Evolutionary conservation across 106 monocot species (phyloP).

Genomic region (Platanthera zijinensis): DNA sequence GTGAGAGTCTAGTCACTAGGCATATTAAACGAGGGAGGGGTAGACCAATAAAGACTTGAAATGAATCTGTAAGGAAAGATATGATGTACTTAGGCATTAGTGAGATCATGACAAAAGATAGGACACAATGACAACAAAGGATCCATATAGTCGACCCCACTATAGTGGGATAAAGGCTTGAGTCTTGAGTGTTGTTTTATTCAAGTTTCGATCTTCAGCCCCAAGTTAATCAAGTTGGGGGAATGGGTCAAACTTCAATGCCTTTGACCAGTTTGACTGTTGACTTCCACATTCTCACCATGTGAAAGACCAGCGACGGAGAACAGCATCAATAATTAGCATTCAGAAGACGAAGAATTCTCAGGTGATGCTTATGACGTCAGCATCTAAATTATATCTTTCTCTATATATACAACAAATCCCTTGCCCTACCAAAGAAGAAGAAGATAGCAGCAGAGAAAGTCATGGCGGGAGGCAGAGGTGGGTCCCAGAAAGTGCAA

Average conservation of each 20-base stretch:
- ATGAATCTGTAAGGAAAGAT: no score
- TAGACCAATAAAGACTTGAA: no score
- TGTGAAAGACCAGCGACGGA: not conserved
- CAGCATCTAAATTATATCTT: not conserved
- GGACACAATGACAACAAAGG: no score
- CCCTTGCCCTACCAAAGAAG: not conserved
- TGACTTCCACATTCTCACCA: not conserved
- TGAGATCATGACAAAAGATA: no score
- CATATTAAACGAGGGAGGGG: no score
- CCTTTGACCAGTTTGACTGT: not conserved
- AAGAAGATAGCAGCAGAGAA: not conserved
- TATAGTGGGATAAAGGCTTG: no score
- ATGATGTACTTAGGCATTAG: no score
- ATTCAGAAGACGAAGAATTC: conserved; percentile 1
- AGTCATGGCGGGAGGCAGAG: conserved; percentile 1
- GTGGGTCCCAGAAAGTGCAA: not conserved
- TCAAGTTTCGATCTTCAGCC: no score
- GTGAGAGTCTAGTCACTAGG: no score
- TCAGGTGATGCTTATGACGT: not conserved
- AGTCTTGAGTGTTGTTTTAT: no score
- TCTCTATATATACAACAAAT: not conserved
- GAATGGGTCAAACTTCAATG: not conserved
- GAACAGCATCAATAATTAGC: not conserved
- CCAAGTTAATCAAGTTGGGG: no score
- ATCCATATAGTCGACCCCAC: no score